Percentiles rank a stretch among this genome's conserved stretches.
These are phyloP conservation scores for Lichtheimia corymbifera DNA, from an alignment of 371 early-diverging fungal genomes.

Conservation along the genomic window DNA sequence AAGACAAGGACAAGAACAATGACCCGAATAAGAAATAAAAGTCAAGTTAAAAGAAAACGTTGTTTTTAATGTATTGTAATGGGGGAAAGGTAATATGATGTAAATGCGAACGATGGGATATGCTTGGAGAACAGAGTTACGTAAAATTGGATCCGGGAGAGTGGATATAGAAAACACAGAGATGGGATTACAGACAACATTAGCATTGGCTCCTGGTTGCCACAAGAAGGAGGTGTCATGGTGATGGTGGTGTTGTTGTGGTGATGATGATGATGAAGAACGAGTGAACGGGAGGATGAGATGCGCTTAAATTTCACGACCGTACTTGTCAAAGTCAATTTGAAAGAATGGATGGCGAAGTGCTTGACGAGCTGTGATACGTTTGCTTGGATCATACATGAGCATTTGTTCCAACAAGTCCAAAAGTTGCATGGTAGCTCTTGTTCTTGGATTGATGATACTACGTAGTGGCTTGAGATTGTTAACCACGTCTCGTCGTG, in stretches of 20 bases:
- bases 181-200: neutral
- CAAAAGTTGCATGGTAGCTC: conserved; percentile 57
- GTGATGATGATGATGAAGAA: neutral
- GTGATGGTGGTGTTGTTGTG: neutral
- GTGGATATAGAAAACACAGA: neutral
- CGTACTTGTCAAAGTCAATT: neutral
- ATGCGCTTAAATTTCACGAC: neutral
- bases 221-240: too few relatives aligned
- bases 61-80: neutral
- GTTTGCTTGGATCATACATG: conserved; percentile 78
- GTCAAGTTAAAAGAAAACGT: neutral
- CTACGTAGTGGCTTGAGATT: conserved; percentile 78
- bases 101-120: too few relatives aligned
- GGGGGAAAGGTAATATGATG: neutral
- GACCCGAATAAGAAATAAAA: neutral
- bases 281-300: neutral
- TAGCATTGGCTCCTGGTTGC: too few relatives aligned
- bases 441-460: conserved; percentile 84
- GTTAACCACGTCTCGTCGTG: conserved; percentile 53
- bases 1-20: conserved; percentile 6
- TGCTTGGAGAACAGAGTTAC: too few relatives aligned
- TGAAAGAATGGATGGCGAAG: conserved; percentile 77
- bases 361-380: conserved; percentile 80
- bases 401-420: conserved; percentile 78
- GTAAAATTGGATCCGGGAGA: neutral